Evolutionary conservation across 1,284 basidiomycete species (phyloP).

Genomic region (Chalciporus sp.): DNA sequence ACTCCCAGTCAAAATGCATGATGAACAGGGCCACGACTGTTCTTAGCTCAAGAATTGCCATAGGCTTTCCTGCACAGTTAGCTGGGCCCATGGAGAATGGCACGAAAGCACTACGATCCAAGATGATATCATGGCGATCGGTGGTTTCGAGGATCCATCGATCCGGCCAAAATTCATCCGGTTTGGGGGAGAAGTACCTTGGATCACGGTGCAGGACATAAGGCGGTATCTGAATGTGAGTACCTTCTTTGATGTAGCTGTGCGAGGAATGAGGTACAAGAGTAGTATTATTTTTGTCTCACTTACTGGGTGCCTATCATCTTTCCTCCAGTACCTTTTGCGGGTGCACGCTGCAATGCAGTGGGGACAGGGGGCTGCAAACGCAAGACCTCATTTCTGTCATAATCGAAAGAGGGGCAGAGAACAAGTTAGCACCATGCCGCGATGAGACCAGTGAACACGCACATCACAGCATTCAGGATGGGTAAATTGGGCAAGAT

Average conservation of each 20-base stretch:
- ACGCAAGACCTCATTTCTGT: slow-evolving; percentile 38
- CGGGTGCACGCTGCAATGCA: slow-evolving; percentile 35
- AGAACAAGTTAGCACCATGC: background rate
- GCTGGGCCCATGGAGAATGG: slow-evolving; percentile 38
- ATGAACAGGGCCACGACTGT: slow-evolving; percentile 30
- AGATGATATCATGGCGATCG: slow-evolving; percentile 13
- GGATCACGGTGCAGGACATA: slow-evolving; percentile 44
- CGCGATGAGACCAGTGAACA: background rate
- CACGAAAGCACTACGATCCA: slow-evolving; percentile 32
- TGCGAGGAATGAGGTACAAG: background rate
- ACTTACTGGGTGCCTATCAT: slow-evolving; percentile 36
- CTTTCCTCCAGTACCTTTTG: slow-evolving; percentile 34
- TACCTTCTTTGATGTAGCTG: slow-evolving; percentile 46
- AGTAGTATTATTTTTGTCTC: background rate
- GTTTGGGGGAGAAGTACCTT: slow-evolving; percentile 42
- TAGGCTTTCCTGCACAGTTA: slow-evolving; percentile 37
- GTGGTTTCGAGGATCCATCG: slow-evolving; percentile 38
- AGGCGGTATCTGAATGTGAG: slow-evolving; percentile 37
- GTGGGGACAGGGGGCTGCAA: slow-evolving; percentile 41
- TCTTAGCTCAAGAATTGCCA: slow-evolving; percentile 37
- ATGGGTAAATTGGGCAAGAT: slow-evolving; percentile 18
- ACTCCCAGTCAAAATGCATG: slow-evolving; percentile 34
- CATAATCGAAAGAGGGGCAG: background rate
- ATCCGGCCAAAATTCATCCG: slow-evolving; percentile 46
- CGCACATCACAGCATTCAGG: slow-evolving; percentile 30